phyloP scores from a whole-genome alignment of 495 filamentous ascomycete species.

The Niebla homalea region DNA sequence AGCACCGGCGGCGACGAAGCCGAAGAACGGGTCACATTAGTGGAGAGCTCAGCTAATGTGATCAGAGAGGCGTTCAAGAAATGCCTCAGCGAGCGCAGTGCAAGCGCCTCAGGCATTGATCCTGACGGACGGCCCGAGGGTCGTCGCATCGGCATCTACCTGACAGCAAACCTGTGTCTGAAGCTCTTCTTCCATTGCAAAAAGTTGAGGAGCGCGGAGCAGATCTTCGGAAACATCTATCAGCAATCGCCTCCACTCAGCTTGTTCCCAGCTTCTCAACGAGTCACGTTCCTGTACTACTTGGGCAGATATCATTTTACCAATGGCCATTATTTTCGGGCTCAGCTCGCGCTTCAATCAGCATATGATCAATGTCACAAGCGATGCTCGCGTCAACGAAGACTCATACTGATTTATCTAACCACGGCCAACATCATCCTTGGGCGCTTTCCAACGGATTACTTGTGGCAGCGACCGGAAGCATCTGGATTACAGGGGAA shows the following conservation, averaged over 20 bases:
- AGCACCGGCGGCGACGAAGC: conserved; percentile 33
- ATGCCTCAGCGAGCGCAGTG: conserved; percentile 70
- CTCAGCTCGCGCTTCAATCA: conserved; percentile 56
- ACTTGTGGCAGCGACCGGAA: conserved; percentile 58
- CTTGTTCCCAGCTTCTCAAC: conserved; percentile 73
- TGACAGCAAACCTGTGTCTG: conserved; percentile 79
- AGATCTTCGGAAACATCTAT: conserved; percentile 81
- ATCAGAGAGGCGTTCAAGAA: conserved; percentile 84
- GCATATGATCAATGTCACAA: conserved; percentile 70
- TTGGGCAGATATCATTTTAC: conserved; percentile 80
- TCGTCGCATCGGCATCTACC: conserved; percentile 76
- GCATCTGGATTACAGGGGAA: conserved; percentile 51
- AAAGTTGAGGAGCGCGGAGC: conserved; percentile 53
- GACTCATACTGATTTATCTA: conserved; percentile 70
- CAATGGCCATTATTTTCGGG: conserved; percentile 64
- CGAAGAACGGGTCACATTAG: conserved; percentile 55
- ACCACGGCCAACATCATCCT: conserved; percentile 72
- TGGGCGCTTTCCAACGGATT: conserved; percentile 63
- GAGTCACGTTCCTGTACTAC: conserved; percentile 88
- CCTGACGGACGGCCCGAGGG: conserved; percentile 52
- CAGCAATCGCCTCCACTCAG: conserved; percentile 65
- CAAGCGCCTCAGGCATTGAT: conserved; percentile 33
- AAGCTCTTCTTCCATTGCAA: conserved; percentile 71
- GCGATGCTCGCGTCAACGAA: conserved; percentile 54
- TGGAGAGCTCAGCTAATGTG: conserved; percentile 72